Base-by-base conservation (phyloP, 2,329 filamentous ascomycete genomes). In the Colletotrichum chlorophyti region DNA sequence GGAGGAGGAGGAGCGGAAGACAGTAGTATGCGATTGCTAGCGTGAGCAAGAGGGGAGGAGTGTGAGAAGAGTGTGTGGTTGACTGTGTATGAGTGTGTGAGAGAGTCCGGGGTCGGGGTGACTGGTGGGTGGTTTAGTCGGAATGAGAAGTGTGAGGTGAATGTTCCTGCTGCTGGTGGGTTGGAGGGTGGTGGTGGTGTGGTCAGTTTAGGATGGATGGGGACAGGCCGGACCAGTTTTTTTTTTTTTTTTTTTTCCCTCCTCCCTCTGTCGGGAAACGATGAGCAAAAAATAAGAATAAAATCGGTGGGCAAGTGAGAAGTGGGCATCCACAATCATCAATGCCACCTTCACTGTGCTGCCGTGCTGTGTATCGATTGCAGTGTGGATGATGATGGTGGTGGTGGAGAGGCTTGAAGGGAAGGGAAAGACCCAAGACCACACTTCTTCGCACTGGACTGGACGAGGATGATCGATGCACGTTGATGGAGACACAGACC, bases 401-500 rank as follows among this genome's bases (percentile, higher is more conserved):
- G 26, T 41, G 47, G 47, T 53, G 42, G 35, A 38, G 51, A 40
- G 51, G 26, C 48, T 51, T 21, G 48, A 42, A 32, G 48, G 48
- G 34, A 51, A n/a, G 9, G 11, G 37, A n/a, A 19, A 40, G n/a
- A 23, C 11, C 14, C 32, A 34, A 34, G 5, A 42, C 40, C n/a
- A 29, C 24, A 17, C n/a, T 42, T 23, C 23, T 7, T 27, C 24
- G 38, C 27, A 15, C 19, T 32, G 17, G 10, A 41, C 34, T 37
- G 26, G 24, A 43, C 45, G 53, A 51, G 53, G 53, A 57, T 53
- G 41, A 41, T 47, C 40, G 49, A 35, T 58, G 54, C 35, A 47
- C 42, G 35, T 46, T 24, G 35, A 49, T 23, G 45, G 43, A 17
- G 43, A 41, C 15, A 40, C 11, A 43, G 29, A 32, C 6, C 19